A percentile compares a stretch with the other conserved stretches of the same genome.
Conservation (phyloP, 2,329 filamentous ascomycete species). For the Penicillium sp. region DNA sequence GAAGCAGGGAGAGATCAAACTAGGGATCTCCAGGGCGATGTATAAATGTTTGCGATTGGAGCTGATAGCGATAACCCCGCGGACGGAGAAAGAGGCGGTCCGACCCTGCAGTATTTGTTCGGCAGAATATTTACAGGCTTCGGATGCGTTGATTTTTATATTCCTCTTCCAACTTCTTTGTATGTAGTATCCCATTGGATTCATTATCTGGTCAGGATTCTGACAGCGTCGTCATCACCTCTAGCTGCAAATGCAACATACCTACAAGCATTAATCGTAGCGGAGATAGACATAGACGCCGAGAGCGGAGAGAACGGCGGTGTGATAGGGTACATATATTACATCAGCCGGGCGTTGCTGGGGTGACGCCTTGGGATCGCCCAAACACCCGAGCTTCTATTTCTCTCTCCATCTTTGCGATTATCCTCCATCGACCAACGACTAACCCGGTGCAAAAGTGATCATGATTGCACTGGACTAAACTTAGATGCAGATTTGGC, state of each 20-base stretch:
- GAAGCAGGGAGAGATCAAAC: slow-evolving; percentile 10
- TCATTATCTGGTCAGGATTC: background rate
- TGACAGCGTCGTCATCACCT: background rate
- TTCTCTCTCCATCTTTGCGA: slow-evolving; percentile 9
- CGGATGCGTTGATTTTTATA: background rate
- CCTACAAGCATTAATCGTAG: background rate
- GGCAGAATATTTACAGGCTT: background rate
- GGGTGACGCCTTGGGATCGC: slow-evolving; percentile 12
- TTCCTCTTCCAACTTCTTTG: background rate
- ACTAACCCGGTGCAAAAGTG: slow-evolving; percentile 6
- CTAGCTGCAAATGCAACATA: background rate
- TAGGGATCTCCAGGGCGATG: slow-evolving; percentile 1
- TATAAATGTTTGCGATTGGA: slow-evolving; percentile 2
- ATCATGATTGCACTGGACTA: slow-evolving; percentile 10
- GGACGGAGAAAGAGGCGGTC: slow-evolving; percentile 32
- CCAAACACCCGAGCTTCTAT: slow-evolving; percentile 19
- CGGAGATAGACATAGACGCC: background rate
- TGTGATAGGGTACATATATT: background rate
- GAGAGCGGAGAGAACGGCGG: background rate
- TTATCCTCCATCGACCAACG: slow-evolving; percentile 7
- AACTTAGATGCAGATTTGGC: background rate
- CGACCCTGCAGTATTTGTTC: slow-evolving; percentile 11
- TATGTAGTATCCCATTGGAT: background rate
- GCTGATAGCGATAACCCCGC: slow-evolving; percentile 29
- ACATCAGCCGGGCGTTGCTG: slow-evolving; percentile 15